Percentiles rank a stretch among this genome's conserved stretches.
phyloP scores from a whole-genome alignment of 2,329 filamentous ascomycete genomes.

The Calycina marina region DNA sequence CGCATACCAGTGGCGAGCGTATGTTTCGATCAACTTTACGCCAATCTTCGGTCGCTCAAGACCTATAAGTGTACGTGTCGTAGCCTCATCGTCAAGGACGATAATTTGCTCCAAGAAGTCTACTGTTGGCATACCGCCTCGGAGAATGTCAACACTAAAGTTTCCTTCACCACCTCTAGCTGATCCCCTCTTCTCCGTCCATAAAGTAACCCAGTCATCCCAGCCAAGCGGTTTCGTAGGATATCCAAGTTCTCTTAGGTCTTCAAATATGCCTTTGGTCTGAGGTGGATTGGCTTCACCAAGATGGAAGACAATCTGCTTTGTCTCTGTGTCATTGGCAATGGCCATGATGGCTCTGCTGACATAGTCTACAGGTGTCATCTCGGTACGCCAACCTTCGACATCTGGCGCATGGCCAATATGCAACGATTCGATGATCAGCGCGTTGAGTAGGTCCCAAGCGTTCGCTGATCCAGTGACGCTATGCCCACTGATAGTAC shows the following conservation, averaged over 20 bases:
- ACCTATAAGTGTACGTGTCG: slow-evolving; percentile 40
- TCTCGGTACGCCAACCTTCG: slow-evolving; percentile 63
- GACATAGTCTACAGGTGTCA: slow-evolving; percentile 75
- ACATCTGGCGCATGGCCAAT: slow-evolving; percentile 57
- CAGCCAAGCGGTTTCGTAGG: slow-evolving; percentile 50
- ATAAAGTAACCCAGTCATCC: slow-evolving; percentile 61
- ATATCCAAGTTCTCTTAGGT: slow-evolving; percentile 54
- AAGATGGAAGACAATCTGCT: slow-evolving; percentile 57
- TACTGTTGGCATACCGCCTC: slow-evolving; percentile 64
- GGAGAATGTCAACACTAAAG: slow-evolving; percentile 67
- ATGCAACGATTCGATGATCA: slow-evolving; percentile 64
- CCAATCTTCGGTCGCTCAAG: slow-evolving; percentile 57
- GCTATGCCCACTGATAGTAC: slow-evolving; percentile 71
- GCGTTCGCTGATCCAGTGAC: slow-evolving; percentile 60
- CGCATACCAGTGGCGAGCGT: slow-evolving; percentile 67
- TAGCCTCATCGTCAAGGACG: slow-evolving; percentile 57
- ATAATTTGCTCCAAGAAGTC: slow-evolving; percentile 58
- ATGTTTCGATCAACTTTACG: slow-evolving; percentile 55
- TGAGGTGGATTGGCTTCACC: slow-evolving; percentile 58
- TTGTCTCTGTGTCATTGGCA: slow-evolving; percentile 44
- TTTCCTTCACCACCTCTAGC: slow-evolving; percentile 52
- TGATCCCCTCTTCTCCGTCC: slow-evolving; percentile 54
- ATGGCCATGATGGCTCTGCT: slow-evolving; percentile 60
- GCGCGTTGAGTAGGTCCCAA: slow-evolving; percentile 61
- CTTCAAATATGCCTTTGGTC: slow-evolving; percentile 49